Evolutionary conservation across 768 basidiomycete species (phyloP).

Genomic region (Phlegmacium glaucopus): DNA sequence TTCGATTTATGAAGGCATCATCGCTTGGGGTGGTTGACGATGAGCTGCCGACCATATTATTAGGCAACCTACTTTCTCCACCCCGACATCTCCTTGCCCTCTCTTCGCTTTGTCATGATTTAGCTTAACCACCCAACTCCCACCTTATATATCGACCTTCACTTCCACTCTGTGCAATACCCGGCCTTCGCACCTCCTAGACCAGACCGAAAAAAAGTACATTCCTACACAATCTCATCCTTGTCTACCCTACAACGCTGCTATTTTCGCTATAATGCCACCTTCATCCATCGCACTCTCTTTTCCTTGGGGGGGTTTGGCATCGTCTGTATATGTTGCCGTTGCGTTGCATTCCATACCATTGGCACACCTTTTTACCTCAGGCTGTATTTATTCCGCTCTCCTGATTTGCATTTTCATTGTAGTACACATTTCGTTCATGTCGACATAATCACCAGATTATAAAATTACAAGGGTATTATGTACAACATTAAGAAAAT

Average conservation of each 20-base stretch:
- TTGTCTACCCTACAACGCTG: too few species aligned
- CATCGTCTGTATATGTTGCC: neutral
- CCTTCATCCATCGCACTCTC: neutral
- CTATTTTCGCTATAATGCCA: too few species aligned
- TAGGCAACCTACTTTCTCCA: neutral
- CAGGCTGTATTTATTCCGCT: constrained; percentile 4
- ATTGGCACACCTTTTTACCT: neutral
- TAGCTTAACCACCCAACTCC: too few species aligned
- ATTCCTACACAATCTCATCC: too few species aligned
- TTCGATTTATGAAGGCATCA: constrained; percentile 84
- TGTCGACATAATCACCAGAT: neutral
- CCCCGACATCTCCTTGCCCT: too few species aligned
- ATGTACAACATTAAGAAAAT: too few species aligned
- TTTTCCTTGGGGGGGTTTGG: neutral
- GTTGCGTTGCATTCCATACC: neutral
- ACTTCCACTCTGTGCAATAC: too few species aligned
- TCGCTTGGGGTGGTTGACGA: constrained; percentile 48
- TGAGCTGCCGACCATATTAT: neutral
- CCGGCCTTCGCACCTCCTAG: too few species aligned
- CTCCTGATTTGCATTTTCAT: neutral
- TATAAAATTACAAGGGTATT: too few species aligned
- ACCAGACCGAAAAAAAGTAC: too few species aligned
- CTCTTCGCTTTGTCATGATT: neutral
- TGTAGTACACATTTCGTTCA: constrained; percentile 2
- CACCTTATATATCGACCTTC: too few species aligned